Base-by-base conservation (phyloP, 164 flowering plant species). In the Nymphaea colorata region DNA sequence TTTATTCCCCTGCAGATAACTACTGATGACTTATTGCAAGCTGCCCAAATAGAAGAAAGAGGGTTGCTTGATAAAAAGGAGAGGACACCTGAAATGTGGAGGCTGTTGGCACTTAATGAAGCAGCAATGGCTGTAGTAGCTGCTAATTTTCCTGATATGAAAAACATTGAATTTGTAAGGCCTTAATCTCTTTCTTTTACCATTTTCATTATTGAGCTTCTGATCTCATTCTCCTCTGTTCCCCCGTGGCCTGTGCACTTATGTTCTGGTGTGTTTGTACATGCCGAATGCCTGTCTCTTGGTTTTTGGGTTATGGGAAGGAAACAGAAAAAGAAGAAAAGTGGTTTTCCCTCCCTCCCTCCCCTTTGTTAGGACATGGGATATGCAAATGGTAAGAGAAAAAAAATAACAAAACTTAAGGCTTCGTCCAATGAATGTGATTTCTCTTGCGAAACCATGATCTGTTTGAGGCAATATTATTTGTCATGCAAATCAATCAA, bases 21-120 rank as follows among this genome's bases (percentile, higher is more conserved):
- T 36, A 93, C 98, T 63, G 96, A 93, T 83, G 97, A 93, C 77
- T 82, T 93, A 66, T 67, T 93, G 75, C 96, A 93, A 89, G 98
- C 98, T 73, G 98, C 90, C 66, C 88, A 91, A 84, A 86, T 91
- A 44, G 98, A 93, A 84, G 97, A 93, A 73, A 80, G 93, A 66
- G 98, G 97, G 73, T 75, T 88, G 82, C 87, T 89, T 25, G 97
- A 89, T 75, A 87, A 76, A 67, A 89, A 84, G 72, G 94, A 87
- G 25, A 81, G 98, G 76, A 91, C 88, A 79, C 79, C 77, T 14
- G 90, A 87, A 72, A 83, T 78, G 73, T 93, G 97, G 97, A 89
- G 75, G 81, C 97, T 82, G 80, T 76, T 93, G 55, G 98, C 98
- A 66, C 79, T 91, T 42, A 87, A 93, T 84, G 94, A 91, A 87